Base-by-base conservation (phyloP, 768 basidiomycete genomes). In the Pulveroboletus sp. region DNA sequence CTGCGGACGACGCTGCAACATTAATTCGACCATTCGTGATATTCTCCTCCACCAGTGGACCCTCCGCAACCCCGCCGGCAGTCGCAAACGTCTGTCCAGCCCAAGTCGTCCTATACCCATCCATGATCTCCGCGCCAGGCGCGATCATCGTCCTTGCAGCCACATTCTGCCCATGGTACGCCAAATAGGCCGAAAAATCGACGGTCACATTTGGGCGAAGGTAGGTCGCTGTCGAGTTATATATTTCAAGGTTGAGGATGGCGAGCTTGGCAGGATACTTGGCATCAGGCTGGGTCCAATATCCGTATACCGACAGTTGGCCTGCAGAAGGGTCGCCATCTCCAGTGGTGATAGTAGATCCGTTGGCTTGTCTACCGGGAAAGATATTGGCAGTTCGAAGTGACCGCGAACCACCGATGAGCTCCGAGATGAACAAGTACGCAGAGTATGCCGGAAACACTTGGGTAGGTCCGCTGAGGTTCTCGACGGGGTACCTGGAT, bases 271-370 rank as follows among this genome's bases (percentile, higher is more conserved):
- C 53, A 0, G 77, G 77, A 49, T 69, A 72, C 8, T 58, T 43
- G 12, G 68, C 50, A 8, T 49, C 50, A n/a, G n/a, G n/a, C 2
- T 12, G 39, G 25, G 61, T 61, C 77, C 78, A 80, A 52, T 79
- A 75, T 7, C 75, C 79, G 49, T 80, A 80, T 0, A 69, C 72
- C 13, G 78, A 75, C 9, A 79, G 61, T 49, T 79, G 74, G 16
- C 77, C 76, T 11, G 68, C 63, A 5, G 75, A 75, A 19, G 56
- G n/a, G 49, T 79, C 78, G 0, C 78, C 78, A 5, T 73, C 66
- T 24, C 69, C 74, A 0, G 77, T 78, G 10, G 78, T 80, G 50
- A 78, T 76, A 7, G n/a, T n/a, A n/a, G n/a, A n/a, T n/a, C 77
- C 78, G 47, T 80, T 78, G 23, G 63, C 57, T 56, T 80, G 77